Conservation (phyloP, 2,329 filamentous ascomycete species). For the Colletotrichum euphorbiae region DNA sequence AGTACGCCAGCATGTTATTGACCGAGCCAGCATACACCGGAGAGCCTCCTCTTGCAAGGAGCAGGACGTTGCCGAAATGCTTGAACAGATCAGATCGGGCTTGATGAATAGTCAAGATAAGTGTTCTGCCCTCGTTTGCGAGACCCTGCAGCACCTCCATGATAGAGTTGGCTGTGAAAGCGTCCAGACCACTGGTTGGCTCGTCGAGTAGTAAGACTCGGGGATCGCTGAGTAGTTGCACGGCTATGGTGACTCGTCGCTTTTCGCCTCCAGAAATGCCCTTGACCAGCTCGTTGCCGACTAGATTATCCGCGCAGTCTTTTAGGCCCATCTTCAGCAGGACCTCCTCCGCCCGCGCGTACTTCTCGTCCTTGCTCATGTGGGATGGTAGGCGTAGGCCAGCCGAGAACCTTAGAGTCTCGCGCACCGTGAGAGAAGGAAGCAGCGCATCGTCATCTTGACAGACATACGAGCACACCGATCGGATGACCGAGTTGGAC, state of each 20-base stretch:
- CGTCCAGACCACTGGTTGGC: conserved; percentile 80
- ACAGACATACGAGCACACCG: conserved; percentile 80
- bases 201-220: conserved; percentile 80
- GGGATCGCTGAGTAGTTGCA: conserved; percentile 82
- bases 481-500: conserved; percentile 75
- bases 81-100: conserved; percentile 78
- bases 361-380: conserved; percentile 77
- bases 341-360: conserved; percentile 75
- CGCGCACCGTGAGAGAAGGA: conserved; percentile 79
- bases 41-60: conserved; percentile 76
- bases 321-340: conserved; percentile 81
- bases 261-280: conserved; percentile 86
- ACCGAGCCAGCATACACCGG: conserved; percentile 76
- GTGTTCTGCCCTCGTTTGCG: conserved; percentile 77
- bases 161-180: conserved; percentile 82
- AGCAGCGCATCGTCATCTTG: conserved; percentile 83
- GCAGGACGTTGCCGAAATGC: conserved; percentile 77
- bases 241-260: conserved; percentile 79
- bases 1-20: conserved; percentile 73
- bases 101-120: conserved; percentile 84
- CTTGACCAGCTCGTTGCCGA: conserved; percentile 79
- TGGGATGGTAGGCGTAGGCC: conserved; percentile 76
- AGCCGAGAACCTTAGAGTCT: conserved; percentile 78
- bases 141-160: conserved; percentile 78
- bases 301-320: conserved; percentile 80